phyloP scores from a whole-genome alignment of 345 rosid species.

The Arabis hirsuta region DNA sequence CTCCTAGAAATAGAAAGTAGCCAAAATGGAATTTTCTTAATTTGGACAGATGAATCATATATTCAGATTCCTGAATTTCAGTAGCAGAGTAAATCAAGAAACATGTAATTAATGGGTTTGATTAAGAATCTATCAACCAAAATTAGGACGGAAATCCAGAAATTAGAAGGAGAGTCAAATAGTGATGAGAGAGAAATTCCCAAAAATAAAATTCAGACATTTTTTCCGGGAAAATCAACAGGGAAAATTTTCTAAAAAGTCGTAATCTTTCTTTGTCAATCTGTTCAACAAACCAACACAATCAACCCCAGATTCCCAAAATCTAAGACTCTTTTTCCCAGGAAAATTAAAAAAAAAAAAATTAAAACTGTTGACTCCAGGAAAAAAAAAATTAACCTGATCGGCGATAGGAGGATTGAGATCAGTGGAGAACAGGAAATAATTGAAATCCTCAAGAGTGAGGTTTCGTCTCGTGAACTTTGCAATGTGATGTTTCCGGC shows the following conservation, averaged over 20 bases:
- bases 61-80: neutral
- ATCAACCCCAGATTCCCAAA: conserved; percentile 25
- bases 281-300: neutral
- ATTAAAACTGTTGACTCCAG: conserved; percentile 13
- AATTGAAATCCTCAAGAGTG: conserved; percentile 73
- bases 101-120: neutral
- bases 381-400: conserved; percentile 44
- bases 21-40: neutral
- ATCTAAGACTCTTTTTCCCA: neutral
- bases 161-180: neutral
- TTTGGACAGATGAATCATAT: conserved; percentile 8
- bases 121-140: conserved; percentile 4
- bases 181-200: conserved; percentile 4
- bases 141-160: neutral
- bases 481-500: conserved; percentile 60
- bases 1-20: conserved; percentile 12
- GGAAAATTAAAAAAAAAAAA: neutral
- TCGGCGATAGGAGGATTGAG: conserved; percentile 65
- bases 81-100: neutral
- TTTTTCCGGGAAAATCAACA: conserved; percentile 25
- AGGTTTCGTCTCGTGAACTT: conserved; percentile 66
- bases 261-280: conserved; percentile 21
- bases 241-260: conserved; percentile 13
- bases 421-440: conserved; percentile 59
- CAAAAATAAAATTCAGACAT: neutral